Percentiles rank a stretch among this genome's conserved stretches.
Conservation (phyloP, 306 rosid species). For the Nissolia schottii region DNA sequence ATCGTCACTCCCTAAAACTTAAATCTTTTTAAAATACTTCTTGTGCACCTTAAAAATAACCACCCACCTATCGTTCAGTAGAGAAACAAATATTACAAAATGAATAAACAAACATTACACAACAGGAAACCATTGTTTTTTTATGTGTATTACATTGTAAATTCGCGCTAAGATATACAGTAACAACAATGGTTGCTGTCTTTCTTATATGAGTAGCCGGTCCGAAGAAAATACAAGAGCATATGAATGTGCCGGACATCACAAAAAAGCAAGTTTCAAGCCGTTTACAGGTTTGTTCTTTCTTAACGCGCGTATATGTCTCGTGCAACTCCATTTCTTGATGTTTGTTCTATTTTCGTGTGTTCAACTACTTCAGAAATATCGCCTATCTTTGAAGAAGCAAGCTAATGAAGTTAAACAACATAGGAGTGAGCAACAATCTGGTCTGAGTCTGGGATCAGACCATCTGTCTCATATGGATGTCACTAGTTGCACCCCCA, state of each 20-base stretch:
- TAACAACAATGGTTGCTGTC: not conserved
- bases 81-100: too few species aligned
- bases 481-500: not conserved
- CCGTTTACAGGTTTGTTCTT: conserved; percentile 42
- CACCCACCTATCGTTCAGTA: too few species aligned
- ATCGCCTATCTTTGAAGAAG: not conserved
- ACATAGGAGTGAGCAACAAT: not conserved
- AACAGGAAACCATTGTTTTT: too few species aligned
- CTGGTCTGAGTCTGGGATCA: not conserved
- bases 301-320: not conserved
- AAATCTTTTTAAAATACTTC: too few species aligned
- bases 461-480: not conserved
- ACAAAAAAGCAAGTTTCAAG: conserved; percentile 23
- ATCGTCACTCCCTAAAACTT: too few species aligned
- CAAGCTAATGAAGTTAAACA: not conserved
- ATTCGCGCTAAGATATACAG: not conserved
- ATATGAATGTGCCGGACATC: conserved; percentile 40
- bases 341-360: too few species aligned
- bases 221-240: conserved; percentile 34
- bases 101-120: too few species aligned
- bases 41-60: too few species aligned
- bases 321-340: not conserved
- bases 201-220: conserved; percentile 36
- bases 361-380: conserved; percentile 3
- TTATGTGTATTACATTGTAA: too few species aligned